Percentiles rank a stretch among this genome's conserved stretches.
Conservation (phyloP, 805 yeast species). For the Blastobotrys chiropterorum region DNA sequence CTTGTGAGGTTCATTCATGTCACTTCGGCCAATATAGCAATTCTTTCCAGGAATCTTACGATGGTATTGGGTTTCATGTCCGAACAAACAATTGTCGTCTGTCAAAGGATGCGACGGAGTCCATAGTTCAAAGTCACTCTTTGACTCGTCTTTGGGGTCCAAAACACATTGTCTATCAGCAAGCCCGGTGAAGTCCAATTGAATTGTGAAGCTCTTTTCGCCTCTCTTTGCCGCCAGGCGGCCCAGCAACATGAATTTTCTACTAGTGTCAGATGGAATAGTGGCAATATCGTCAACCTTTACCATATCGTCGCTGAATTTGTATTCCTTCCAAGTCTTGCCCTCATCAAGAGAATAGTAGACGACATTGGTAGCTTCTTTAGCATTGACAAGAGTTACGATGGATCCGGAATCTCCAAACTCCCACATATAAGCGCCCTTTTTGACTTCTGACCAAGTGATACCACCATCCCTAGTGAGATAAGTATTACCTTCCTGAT, state of each 20-base stretch:
- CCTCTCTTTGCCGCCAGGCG: constrained; percentile 41
- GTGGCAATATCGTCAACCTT: constrained; percentile 67
- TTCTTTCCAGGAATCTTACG: constrained; percentile 53
- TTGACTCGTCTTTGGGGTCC: constrained; percentile 38
- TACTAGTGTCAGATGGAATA: constrained; percentile 84
- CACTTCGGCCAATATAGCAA: constrained; percentile 50
- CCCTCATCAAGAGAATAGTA: constrained; percentile 77
- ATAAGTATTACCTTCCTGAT: constrained; percentile 56
- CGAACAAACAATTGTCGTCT: constrained; percentile 52
- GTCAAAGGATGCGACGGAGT: constrained; percentile 51
- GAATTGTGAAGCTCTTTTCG: constrained; percentile 40
- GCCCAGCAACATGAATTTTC: constrained; percentile 65
- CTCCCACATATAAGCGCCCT: constrained; percentile 86
- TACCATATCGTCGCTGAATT: constrained; percentile 54
- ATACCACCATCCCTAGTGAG: constrained; percentile 87
- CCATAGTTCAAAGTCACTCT: constrained; percentile 60
- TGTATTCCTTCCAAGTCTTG: constrained; percentile 58
- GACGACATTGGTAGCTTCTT: constrained; percentile 51
- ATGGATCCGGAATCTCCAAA: constrained; percentile 93
- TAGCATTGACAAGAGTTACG: constrained; percentile 60
- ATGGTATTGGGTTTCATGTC: constrained; percentile 57
- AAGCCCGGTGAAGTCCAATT: constrained; percentile 52
- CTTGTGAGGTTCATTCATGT: constrained; percentile 53
- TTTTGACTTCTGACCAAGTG: constrained; percentile 73
- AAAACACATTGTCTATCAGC: constrained; percentile 51